A percentile compares a stretch with the other conserved stretches of the same genome.
These are phyloP conservation scores for Sporisorium scitamineum DNA, from an alignment of 1,284 basidiomycete species.

Conservation along the genomic window DNA sequence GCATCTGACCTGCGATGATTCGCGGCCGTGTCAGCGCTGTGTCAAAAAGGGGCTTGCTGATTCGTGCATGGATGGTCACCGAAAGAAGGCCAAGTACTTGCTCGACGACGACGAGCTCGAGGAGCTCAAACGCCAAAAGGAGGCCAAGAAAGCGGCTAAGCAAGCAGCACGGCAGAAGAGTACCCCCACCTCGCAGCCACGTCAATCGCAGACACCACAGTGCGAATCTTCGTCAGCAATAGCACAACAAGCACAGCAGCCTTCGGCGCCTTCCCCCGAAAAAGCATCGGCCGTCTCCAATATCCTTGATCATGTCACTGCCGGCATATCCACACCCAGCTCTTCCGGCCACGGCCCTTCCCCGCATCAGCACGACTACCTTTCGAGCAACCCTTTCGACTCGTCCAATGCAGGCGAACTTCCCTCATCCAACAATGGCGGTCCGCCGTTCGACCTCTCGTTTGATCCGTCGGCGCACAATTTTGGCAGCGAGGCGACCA, in stretches of 20 bases:
- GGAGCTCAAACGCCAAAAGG: conserved; percentile 56
- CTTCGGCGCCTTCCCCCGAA: conserved; percentile 20
- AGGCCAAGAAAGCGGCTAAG: conserved; percentile 48
- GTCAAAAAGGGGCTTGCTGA: conserved; percentile 90
- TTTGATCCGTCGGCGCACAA: conserved; percentile 76
- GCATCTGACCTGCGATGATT: conserved; percentile 96
- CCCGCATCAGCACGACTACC: conserved; percentile 46
- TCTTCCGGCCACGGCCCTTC: conserved; percentile 46
- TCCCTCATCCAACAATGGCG: conserved; percentile 16
- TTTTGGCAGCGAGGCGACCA: conserved; percentile 87
- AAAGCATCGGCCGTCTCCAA: conserved; percentile 36
- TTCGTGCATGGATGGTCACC: conserved; percentile 90
- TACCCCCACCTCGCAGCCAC: conserved; percentile 5
- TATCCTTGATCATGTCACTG: conserved; percentile 42
- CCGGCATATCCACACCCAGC: conserved; percentile 28
- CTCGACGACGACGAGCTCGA: conserved; percentile 67
- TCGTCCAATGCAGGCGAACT: conserved; percentile 23
- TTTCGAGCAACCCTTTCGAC: conserved; percentile 49
- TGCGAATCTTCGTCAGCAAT: conserved; percentile 14
- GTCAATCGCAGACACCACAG: conserved; percentile 12
- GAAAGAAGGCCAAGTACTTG: conserved; percentile 96
- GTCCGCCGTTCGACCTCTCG: conserved; percentile 70
- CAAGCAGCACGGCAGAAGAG: conserved; percentile 26
- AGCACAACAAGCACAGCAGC: conserved; percentile 5
- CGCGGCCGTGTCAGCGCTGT: conserved; percentile 92